Conservation (phyloP, 2,329 filamentous ascomycete species). For the Colletotrichum euphorbiae region DNA sequence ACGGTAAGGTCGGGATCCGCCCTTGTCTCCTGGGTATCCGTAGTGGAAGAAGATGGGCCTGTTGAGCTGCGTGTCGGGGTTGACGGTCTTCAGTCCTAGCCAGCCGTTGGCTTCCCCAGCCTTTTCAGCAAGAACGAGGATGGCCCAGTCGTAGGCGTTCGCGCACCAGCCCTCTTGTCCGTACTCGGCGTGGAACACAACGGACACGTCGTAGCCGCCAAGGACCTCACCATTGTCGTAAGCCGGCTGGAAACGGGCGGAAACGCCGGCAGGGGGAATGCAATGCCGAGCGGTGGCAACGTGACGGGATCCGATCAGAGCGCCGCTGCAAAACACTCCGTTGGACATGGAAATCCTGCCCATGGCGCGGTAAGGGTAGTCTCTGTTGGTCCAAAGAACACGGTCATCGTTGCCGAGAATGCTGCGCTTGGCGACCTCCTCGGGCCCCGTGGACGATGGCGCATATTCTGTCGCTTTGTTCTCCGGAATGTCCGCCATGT, state of each 20-base stretch:
- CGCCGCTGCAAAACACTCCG: conserved; percentile 45
- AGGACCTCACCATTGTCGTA: conserved; percentile 43
- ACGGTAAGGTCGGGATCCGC: conserved; percentile 38
- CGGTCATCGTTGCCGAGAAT: conserved; percentile 28
- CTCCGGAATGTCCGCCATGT: background rate
- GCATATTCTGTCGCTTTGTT: conserved; percentile 21
- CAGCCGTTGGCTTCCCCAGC: conserved; percentile 44
- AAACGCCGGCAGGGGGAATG: conserved; percentile 39
- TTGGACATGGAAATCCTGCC: conserved; percentile 42
- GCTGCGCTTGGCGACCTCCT: conserved; percentile 18
- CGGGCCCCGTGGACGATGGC: conserved; percentile 4
- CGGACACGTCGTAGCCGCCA: conserved; percentile 25
- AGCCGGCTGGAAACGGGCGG: conserved; percentile 43
- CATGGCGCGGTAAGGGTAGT: conserved; percentile 35
- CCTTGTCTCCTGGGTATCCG: conserved; percentile 43
- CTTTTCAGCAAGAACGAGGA: conserved; percentile 44
- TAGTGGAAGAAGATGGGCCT: conserved; percentile 40
- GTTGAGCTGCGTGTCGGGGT: conserved; percentile 35
- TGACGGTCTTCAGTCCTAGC: conserved; percentile 42
- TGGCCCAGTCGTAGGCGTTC: conserved; percentile 44
- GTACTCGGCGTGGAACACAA: conserved; percentile 12
- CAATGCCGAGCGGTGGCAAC: conserved; percentile 46
- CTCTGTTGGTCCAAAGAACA: conserved; percentile 27
- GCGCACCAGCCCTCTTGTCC: conserved; percentile 32
- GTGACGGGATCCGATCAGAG: conserved; percentile 47